Base-by-base conservation (phyloP, 345 rosid genomes). In the Mercurialis annua region DNA sequence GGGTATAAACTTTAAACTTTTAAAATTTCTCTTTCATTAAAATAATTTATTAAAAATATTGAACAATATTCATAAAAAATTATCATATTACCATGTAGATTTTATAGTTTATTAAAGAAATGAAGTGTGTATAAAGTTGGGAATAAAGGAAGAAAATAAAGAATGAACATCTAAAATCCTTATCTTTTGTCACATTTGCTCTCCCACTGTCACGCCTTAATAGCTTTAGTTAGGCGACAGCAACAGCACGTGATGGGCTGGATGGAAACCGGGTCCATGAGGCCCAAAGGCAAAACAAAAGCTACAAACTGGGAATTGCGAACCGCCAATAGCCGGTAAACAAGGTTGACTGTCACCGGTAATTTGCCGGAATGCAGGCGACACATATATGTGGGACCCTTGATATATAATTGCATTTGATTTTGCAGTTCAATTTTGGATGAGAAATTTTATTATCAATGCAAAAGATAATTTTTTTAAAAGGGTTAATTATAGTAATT, bases 171-270 rank as follows among this genome's bases (percentile, higher is more conserved):
- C 14, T 9, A 40, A 23, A 61, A 15, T 36, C 9, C 40, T 9
- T 36, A 36, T 36, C 24, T 58, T 63, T 71, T 68, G 82, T 49
- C 65, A 65, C 76, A 69, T 43, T 71, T 48, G 20, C 63, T 48
- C 54, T 40, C 71, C 68, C 38, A 26, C 77, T 77, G 80, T 68
- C 61, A 64, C 74, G 74, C 51, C 65, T 57, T 57, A 8, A 18
- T 26, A 26, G 43, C 43, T 33, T 74, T 71, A 29, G 62, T 74
- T 71, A 29, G 62, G 66, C 60, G 79, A 75, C 73, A 72, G 77
- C 64, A 71, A 57, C 82, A 21, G 61, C 73, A 68, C 66, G 55
- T 69, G 63, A 79, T 65, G 77, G 77, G 82, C 79, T 75, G 74
- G 63, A 57, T 2, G 14, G 20, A 12, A 14, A 26, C 9, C 1